A percentile compares a stretch with the other conserved stretches of the same genome.
Conservation (phyloP, 768 basidiomycete species). For the Rhodotorula diobovata region DNA sequence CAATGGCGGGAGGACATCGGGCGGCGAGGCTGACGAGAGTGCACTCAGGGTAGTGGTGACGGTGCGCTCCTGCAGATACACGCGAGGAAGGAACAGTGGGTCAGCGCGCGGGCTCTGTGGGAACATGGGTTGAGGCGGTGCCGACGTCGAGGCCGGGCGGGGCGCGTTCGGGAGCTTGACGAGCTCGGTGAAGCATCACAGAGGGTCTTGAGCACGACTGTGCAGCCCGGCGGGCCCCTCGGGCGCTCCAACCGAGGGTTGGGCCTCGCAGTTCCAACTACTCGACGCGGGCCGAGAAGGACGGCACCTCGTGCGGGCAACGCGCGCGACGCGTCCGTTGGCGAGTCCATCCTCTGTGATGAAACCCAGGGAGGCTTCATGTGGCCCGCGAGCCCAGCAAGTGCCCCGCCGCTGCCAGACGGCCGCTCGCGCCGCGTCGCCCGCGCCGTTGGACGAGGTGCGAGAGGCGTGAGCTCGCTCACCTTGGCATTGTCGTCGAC, state of each 20-base stretch:
- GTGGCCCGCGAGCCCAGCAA: not conserved
- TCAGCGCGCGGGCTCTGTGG: not conserved
- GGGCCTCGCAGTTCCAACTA: not conserved
- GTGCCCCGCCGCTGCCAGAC: not conserved
- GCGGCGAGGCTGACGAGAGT: slow-evolving; percentile 58
- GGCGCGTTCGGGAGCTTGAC: too few species aligned
- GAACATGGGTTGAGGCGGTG: too few species aligned
- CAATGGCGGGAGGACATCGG: slow-evolving; percentile 72
- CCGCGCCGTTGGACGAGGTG: not conserved
- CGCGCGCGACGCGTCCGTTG: not conserved
- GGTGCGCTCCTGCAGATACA: slow-evolving; percentile 40
- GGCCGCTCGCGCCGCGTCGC: not conserved
- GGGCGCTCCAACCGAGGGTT: too few species aligned
- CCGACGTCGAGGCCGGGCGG: too few species aligned
- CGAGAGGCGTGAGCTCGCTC: slow-evolving; percentile 22
- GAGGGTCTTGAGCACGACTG: too few species aligned
- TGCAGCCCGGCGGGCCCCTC: not conserved
- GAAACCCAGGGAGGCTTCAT: not conserved
- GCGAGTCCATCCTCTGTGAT: not conserved
- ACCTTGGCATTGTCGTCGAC: slow-evolving; percentile 91
- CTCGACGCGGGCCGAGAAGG: not conserved
- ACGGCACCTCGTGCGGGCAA: not conserved
- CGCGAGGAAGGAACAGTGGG: not conserved
- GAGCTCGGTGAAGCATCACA: too few species aligned
- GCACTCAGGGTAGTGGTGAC: slow-evolving; percentile 74